These are phyloP conservation scores for Nelumbo lutea DNA, from an alignment of 164 flowering plant species.

Conservation along the genomic window DNA sequence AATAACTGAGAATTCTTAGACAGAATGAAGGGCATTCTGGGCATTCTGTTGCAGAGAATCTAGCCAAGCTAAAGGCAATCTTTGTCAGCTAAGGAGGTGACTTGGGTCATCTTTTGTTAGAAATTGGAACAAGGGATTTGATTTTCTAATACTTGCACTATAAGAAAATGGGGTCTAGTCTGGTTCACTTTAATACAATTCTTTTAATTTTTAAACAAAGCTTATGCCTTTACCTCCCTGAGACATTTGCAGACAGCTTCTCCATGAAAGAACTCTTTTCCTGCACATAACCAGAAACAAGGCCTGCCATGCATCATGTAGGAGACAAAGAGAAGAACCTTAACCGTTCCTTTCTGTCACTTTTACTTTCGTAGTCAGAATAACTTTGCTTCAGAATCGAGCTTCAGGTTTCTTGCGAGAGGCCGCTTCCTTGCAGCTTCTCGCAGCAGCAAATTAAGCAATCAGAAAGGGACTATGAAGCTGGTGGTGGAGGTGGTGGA, in stretches of 20 bases:
- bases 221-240: constrained; percentile 21
- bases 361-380: constrained; percentile 12
- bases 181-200: not conserved
- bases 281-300: constrained; percentile 8
- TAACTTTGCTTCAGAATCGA: constrained; percentile 18
- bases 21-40: not conserved
- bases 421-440: constrained; percentile 25
- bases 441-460: constrained; percentile 11
- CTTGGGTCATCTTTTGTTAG: not conserved
- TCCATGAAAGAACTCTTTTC: constrained; percentile 21
- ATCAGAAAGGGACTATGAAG: constrained; percentile 23
- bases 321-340: not conserved
- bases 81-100: not conserved
- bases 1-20: not conserved
- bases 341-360: constrained; percentile 19
- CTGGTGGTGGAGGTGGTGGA: constrained; percentile 30
- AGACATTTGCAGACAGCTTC: constrained; percentile 18
- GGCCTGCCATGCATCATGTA: not conserved
- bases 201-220: constrained; percentile 6
- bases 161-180: not conserved
- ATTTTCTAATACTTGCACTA: not conserved
- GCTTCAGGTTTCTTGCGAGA: constrained; percentile 14
- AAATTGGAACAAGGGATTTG: not conserved
- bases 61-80: not conserved
- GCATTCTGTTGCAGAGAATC: not conserved